Evolutionary conservation across 1,139 yeast genomes (phyloP).

Genomic region (Candida pseudocylindracea): DNA sequence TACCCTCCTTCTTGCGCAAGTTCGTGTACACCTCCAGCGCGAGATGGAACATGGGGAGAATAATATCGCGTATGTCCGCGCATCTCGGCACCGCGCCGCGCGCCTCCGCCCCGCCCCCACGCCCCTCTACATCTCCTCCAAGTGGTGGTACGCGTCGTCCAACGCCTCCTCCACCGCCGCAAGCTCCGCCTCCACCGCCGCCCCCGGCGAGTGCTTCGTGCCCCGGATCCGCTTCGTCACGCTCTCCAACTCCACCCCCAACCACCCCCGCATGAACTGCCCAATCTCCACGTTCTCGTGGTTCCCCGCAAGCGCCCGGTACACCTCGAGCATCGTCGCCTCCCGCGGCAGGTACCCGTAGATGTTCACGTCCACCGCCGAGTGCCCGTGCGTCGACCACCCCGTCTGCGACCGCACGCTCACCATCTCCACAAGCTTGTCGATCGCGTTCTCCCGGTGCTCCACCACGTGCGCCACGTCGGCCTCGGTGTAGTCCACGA

Average conservation of each 20-base stretch:
- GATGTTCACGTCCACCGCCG: slow-evolving; percentile 77
- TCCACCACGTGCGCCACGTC: slow-evolving; percentile 22
- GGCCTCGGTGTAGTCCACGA: slow-evolving; percentile 8
- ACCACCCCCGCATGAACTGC: slow-evolving; percentile 32
- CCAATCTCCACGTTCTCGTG: slow-evolving; percentile 79
- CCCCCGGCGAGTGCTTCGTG: slow-evolving; percentile 12
- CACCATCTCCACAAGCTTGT: slow-evolving; percentile 22
- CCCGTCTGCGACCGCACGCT: slow-evolving; percentile 57
- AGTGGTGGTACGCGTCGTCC: too few relatives aligned
- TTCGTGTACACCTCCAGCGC: slow-evolving; percentile 24
- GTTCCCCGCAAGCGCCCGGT: slow-evolving; percentile 35
- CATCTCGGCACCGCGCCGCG: too few relatives aligned
- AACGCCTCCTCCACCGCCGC: too few relatives aligned
- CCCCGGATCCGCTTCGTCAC: slow-evolving; percentile 26
- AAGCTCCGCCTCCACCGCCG: neutral
- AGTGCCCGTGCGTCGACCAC: slow-evolving; percentile 80
- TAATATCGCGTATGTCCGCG: too few relatives aligned
- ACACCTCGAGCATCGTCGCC: slow-evolving; percentile 15
- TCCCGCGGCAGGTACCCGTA: slow-evolving; percentile 29
- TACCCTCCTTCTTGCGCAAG: slow-evolving; percentile 20
- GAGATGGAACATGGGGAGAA: slow-evolving; percentile 23
- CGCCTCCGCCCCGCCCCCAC: too few relatives aligned
- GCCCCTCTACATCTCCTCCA: too few relatives aligned
- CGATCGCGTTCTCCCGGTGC: slow-evolving; percentile 24
- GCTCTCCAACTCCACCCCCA: slow-evolving; percentile 27